Conservation (phyloP, 2,329 filamentous ascomycete genomes). For the Zymoseptoria passerinii region DNA sequence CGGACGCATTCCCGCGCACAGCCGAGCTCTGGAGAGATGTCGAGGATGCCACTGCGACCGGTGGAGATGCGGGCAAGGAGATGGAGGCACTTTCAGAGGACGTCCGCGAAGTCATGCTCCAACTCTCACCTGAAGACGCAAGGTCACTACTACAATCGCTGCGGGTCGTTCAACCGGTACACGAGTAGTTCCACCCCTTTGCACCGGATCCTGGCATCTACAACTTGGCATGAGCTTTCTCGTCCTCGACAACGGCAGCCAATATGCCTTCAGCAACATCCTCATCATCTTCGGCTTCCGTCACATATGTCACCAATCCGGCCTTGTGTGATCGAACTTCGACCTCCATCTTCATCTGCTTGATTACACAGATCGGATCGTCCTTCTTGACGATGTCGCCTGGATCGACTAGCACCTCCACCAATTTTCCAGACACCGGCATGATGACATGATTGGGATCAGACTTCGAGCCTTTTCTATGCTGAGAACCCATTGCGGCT, state of each 20-base stretch:
- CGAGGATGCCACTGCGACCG: neutral
- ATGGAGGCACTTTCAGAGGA: constrained; percentile 4
- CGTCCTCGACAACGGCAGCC: constrained; percentile 41
- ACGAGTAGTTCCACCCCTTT: neutral
- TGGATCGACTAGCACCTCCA: constrained; percentile 50
- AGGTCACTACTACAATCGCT: constrained; percentile 2
- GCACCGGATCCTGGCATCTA: constrained; percentile 1
- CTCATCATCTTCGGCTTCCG: constrained; percentile 46
- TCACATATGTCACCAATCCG: constrained; percentile 45
- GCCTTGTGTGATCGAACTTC: constrained; percentile 46
- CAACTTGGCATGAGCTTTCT: constrained; percentile 21
- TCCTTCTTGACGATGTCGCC: constrained; percentile 44
- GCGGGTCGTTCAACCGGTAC: neutral
- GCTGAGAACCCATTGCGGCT: constrained; percentile 29
- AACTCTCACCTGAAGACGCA: constrained; percentile 5
- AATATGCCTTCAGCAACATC: constrained; percentile 51
- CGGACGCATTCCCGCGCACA: constrained; percentile 4
- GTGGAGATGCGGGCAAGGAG: constrained; percentile 2
- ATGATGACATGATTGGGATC: constrained; percentile 48
- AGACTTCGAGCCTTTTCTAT: constrained; percentile 42
- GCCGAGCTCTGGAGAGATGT: constrained; percentile 6
- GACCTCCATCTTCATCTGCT: constrained; percentile 65
- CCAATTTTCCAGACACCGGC: constrained; percentile 51
- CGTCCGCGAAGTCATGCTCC: constrained; percentile 1
- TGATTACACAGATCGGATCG: constrained; percentile 50